These are phyloP conservation scores for Colletotrichum liriopes DNA, from an alignment of 2,329 filamentous ascomycete species.

Conservation along the genomic window DNA sequence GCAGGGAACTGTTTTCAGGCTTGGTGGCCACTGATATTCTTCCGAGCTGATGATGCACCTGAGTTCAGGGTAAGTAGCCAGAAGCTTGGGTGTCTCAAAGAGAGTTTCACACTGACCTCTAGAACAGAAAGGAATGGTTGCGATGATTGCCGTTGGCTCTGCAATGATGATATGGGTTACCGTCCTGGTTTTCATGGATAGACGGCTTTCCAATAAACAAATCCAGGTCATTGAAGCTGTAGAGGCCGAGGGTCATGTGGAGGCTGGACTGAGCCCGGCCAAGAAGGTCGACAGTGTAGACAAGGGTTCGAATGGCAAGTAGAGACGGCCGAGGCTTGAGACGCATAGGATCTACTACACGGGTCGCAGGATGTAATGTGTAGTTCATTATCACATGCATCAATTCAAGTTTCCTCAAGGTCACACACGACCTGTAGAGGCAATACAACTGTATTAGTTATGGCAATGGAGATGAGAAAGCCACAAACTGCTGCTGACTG, in stretches of 20 bases:
- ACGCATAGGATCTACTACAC: too few species aligned
- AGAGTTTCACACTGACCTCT: not conserved
- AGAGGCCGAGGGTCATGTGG: not conserved
- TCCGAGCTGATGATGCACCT: slow-evolving; percentile 13
- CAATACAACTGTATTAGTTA: too few species aligned
- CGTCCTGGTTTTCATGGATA: not conserved
- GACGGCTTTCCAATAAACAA: not conserved
- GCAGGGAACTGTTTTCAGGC: slow-evolving; percentile 28
- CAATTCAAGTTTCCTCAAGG: too few species aligned
- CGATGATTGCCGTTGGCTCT: slow-evolving; percentile 8
- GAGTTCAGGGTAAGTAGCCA: slow-evolving; percentile 2
- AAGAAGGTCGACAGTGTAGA: too few species aligned
- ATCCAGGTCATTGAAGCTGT: slow-evolving; percentile 1
- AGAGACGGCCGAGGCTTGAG: too few species aligned
- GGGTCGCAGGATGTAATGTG: too few species aligned
- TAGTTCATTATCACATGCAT: too few species aligned
- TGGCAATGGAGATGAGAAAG: too few species aligned
- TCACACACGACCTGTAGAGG: too few species aligned
- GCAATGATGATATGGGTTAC: slow-evolving; percentile 22
- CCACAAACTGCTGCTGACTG: too few species aligned
- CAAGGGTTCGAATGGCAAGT: too few species aligned
- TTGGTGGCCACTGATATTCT: slow-evolving; percentile 26
- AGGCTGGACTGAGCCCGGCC: too few species aligned
- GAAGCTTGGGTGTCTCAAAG: not conserved
- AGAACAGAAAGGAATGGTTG: slow-evolving; percentile 21